Conservation (phyloP, 1,139 yeast genomes). For the Pichia inconspicua region DNA sequence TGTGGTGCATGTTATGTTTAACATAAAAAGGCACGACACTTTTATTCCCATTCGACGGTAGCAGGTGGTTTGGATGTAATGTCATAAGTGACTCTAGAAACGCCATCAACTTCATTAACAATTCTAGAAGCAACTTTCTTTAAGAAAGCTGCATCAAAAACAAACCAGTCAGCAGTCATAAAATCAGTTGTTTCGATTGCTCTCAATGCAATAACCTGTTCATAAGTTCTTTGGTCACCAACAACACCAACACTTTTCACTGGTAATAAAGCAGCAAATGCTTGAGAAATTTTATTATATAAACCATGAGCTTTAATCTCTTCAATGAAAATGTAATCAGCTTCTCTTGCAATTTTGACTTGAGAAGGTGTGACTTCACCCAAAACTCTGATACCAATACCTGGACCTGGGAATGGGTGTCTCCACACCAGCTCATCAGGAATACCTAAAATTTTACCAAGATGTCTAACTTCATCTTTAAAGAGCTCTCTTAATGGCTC, state of each 20-base stretch:
- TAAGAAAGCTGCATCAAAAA: constrained; percentile 86
- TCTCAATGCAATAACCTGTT: constrained; percentile 97
- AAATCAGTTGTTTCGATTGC: constrained; percentile 97
- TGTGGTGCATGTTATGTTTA: too few relatives aligned
- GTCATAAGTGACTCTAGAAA: constrained; percentile 97
- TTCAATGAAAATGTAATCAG: constrained; percentile 90
- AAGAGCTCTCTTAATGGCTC: constrained; percentile 98
- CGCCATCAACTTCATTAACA: constrained; percentile 97
- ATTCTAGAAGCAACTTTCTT: constrained; percentile 92
- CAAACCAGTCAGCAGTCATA: constrained; percentile 99
- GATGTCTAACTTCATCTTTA: constrained; percentile 96
- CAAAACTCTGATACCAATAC: constrained; percentile 94
- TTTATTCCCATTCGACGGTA: constrained; percentile 97
- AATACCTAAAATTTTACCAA: constrained; percentile 91
- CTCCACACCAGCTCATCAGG: constrained; percentile 98
- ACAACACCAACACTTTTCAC: constrained; percentile 98
- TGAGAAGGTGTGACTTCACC: constrained; percentile 94
- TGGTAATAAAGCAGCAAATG: constrained; percentile 93
- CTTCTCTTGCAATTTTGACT: constrained; percentile 94
- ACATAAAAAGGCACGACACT: not conserved
- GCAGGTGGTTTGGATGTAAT: constrained; percentile 99
- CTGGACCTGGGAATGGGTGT: constrained; percentile 99
- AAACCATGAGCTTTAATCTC: constrained; percentile 92
- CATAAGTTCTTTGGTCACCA: constrained; percentile 99
- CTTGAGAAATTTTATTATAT: constrained; percentile 90